Base-by-base conservation (phyloP, 2,329 filamentous ascomycete species). In the Trichoderma aggressivum region DNA sequence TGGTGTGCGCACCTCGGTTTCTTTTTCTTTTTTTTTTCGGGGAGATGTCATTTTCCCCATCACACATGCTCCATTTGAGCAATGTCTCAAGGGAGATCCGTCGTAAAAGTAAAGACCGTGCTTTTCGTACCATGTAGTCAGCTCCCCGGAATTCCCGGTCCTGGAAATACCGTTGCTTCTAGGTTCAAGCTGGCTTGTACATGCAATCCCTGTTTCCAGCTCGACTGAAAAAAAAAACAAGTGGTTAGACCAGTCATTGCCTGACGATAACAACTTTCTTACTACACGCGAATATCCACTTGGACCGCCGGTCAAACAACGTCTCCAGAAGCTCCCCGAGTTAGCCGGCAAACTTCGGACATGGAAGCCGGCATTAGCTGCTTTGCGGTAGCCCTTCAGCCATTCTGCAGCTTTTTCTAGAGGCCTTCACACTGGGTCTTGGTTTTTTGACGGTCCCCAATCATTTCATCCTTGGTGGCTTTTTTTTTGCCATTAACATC, bases 241-340 rank as follows among this genome's bases (percentile, higher is more conserved):
- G 26, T 58, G 21, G 16, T 50, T 50, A 26, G 21, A 53, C 56
- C 66, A 69, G 43, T 36, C 66, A 34, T n/a, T 53, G 56, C 56
- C 11, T 21, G 36, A 26, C 39, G 55, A 61, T 60, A 18, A 34
- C 53, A 32, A 56, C 32, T 34, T 34, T 28, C 28, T 34, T 24
- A 28, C 56, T 34, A 34, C 28, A 59, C 7, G n/a, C 14, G 56
- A n/a, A 53, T 60, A 61, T 69, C 56, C 66, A 61, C 66, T 69
- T 69, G 16, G 12, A 12, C 7, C n/a, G n/a, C 56, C 62, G 47
- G n/a, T 60, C 26, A 30, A 50, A 24, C 11, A 21, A 21, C 3
- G 3, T 12, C 53, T 28, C 26, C 18, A n/a, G 66, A 60, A 60
- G 56, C 56, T 69, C 28, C 26, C 39, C 66, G 66, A 61, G 21